These are phyloP conservation scores for Rusavskia elegans DNA, from an alignment of 495 filamentous ascomycete species.

Conservation along the genomic window DNA sequence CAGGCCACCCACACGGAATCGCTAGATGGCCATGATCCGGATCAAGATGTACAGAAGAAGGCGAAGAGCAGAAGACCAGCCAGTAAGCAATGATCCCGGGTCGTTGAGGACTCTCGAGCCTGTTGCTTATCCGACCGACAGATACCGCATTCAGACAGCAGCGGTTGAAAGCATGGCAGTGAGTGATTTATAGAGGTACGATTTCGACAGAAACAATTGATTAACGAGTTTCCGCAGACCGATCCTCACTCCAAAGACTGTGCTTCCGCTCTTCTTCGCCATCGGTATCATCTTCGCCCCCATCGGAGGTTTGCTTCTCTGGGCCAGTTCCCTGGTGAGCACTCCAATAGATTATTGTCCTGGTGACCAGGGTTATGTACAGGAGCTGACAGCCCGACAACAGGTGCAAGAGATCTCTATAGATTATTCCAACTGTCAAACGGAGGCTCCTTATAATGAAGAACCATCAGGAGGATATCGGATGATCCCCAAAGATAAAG, in stretches of 20 bases:
- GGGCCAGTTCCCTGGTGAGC: conserved; percentile 58
- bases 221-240: conserved; percentile 34
- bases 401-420: conserved; percentile 83
- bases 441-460: conserved; percentile 27
- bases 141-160: conserved; percentile 90
- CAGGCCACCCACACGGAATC: conserved; percentile 29
- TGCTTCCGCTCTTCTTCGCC: conserved; percentile 76
- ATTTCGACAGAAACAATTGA: background rate
- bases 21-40: conserved; percentile 31
- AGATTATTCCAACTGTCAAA: conserved; percentile 69
- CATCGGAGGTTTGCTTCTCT: conserved; percentile 70
- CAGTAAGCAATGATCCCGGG: conserved; percentile 37
- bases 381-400: background rate
- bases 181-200: conserved; percentile 19
- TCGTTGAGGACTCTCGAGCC: background rate
- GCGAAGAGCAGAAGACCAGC: conserved; percentile 72
- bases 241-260: conserved; percentile 84
- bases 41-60: conserved; percentile 47
- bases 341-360: background rate
- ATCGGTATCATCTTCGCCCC: conserved; percentile 78
- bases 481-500: conserved; percentile 36
- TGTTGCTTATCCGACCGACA: conserved; percentile 17
- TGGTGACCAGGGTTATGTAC: background rate
- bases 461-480: background rate
- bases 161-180: conserved; percentile 90